Evolutionary conservation across 2,329 filamentous ascomycete genomes (phyloP).

Genomic region (Achaetomium macrosporum): DNA sequence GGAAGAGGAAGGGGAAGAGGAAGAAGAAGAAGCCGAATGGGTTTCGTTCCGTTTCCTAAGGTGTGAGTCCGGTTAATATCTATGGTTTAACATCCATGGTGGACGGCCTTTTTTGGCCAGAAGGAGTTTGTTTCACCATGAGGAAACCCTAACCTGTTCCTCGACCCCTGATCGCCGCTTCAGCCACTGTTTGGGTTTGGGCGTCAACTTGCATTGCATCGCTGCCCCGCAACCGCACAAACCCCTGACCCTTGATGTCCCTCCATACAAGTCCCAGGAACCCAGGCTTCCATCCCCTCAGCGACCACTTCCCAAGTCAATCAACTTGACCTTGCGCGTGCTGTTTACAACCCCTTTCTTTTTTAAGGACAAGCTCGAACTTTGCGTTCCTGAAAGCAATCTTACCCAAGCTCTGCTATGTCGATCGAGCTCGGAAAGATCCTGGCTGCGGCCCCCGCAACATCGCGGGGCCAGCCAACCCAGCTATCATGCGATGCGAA

Average conservation of each 20-base stretch:
- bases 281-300: conserved; percentile 8
- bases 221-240: conserved; percentile 26
- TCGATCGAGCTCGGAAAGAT: conserved; percentile 60
- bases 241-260: conserved; percentile 15
- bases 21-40: too few relatives aligned
- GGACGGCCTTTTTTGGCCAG: too few relatives aligned
- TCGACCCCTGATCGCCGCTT: background rate
- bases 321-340: background rate
- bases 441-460: conserved; percentile 78
- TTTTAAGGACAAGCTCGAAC: background rate
- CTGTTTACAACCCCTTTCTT: background rate
- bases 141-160: background rate
- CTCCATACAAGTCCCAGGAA: conserved; percentile 1
- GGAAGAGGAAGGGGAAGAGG: too few relatives aligned
- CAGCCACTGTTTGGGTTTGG: conserved; percentile 14
- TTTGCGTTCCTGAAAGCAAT: background rate
- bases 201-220: conserved; percentile 18
- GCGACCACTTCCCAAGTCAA: background rate
- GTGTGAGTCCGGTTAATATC: too few relatives aligned
- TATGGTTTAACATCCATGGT: too few relatives aligned
- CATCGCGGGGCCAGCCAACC: conserved; percentile 78
- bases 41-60: too few relatives aligned
- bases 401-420: conserved; percentile 29
- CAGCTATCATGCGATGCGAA: conserved; percentile 83
- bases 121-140: too few relatives aligned